Evolutionary conservation across 805 yeast species (phyloP).

Genomic region (Kodamaea kakaduensis): DNA sequence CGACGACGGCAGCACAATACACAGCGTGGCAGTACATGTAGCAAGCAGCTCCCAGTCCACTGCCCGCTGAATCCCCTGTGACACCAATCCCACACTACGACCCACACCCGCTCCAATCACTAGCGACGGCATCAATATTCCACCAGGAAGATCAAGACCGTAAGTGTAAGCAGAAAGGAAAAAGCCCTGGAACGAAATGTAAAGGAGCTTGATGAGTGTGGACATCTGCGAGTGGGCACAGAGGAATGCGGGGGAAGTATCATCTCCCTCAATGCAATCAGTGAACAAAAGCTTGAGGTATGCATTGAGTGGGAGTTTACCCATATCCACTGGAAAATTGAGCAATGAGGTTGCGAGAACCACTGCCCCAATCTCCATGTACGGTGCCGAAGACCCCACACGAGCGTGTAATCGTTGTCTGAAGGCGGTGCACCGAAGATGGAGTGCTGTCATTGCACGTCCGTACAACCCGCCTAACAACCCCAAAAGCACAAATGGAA

Average conservation of each 20-base stretch:
- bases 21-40: slow-evolving; percentile 39
- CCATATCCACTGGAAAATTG: slow-evolving; percentile 52
- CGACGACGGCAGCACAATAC: slow-evolving; percentile 78
- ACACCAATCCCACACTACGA: slow-evolving; percentile 49
- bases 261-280: slow-evolving; percentile 48
- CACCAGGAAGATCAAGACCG: slow-evolving; percentile 68
- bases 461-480: slow-evolving; percentile 68
- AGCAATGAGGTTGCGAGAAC: slow-evolving; percentile 50
- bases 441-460: slow-evolving; percentile 45
- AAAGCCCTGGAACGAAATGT: slow-evolving; percentile 48
- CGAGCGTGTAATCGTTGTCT: slow-evolving; percentile 12
- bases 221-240: slow-evolving; percentile 25
- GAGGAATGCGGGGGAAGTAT: slow-evolving; percentile 29
- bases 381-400: slow-evolving; percentile 18
- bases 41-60: slow-evolving; percentile 30
- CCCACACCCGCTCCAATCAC: slow-evolving; percentile 62
- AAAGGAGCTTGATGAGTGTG: slow-evolving; percentile 27
- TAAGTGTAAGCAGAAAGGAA: slow-evolving; percentile 63
- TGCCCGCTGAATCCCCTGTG: slow-evolving; percentile 46
- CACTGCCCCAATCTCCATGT: slow-evolving; percentile 47
- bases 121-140: slow-evolving; percentile 59
- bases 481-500: slow-evolving; percentile 73
- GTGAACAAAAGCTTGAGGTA: slow-evolving; percentile 59
- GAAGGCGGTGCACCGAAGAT: slow-evolving; percentile 26
- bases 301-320: slow-evolving; percentile 52